Evolutionary conservation across 495 filamentous ascomycete species (phyloP).

Genomic region (Aspergillus indologenus): DNA sequence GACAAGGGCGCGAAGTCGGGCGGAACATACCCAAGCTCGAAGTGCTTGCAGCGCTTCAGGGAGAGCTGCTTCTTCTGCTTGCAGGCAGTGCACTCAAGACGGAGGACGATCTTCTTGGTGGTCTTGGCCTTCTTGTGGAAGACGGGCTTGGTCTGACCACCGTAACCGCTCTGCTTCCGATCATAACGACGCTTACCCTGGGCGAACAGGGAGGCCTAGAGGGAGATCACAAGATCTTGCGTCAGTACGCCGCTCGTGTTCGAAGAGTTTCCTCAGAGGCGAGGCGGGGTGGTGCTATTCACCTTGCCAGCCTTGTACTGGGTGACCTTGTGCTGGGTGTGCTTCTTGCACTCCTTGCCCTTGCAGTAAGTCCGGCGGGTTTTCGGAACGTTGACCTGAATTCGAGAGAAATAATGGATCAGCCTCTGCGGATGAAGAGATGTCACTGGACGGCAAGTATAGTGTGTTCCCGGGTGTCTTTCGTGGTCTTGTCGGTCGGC

Average conservation of each 20-base stretch:
- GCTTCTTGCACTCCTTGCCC: conserved; percentile 90
- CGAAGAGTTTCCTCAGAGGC: conserved; percentile 1
- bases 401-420: conserved; percentile 23
- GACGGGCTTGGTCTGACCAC: conserved; percentile 99
- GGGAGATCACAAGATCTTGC: conserved; percentile 5
- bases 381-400: conserved; percentile 84
- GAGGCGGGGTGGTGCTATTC: conserved; percentile 25
- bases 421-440: conserved; percentile 22
- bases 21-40: conserved; percentile 87
- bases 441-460: not conserved
- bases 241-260: conserved; percentile 25
- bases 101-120: conserved; percentile 98
- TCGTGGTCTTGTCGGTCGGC: not conserved
- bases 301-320: conserved; percentile 97
- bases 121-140: conserved; percentile 99
- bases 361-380: conserved; percentile 94
- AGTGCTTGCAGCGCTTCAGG: conserved; percentile 99
- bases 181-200: conserved; percentile 99
- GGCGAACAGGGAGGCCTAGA: conserved; percentile 83
- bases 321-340: conserved; percentile 91
- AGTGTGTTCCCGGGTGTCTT: conserved; percentile 9
- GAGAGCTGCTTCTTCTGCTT: conserved; percentile 98
- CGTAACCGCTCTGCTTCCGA: conserved; percentile 98
- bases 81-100: conserved; percentile 93
- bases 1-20: not conserved